Evolutionary conservation across 2,329 filamentous ascomycete species (phyloP), one percentile per base, ranked within the genome.

Genomic region (Camptophora hylomeconis): DNA sequence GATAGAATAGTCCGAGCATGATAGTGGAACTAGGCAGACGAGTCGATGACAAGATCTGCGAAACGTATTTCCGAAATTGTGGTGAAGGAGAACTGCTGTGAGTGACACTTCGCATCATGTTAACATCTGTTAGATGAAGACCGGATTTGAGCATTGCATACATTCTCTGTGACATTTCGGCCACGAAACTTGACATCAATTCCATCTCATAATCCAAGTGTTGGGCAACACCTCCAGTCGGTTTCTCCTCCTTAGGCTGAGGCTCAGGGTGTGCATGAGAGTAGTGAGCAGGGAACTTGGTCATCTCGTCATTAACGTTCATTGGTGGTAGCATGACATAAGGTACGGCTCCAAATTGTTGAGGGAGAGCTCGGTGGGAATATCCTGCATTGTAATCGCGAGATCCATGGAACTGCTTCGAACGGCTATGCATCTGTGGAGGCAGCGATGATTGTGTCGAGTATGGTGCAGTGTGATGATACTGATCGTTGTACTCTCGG

Each of bases 131-230:
- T n/a, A 69, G 54, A 57, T 56, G 61, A 57, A 68, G 45, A n/a
- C 60, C 59, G 59, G 63, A 63, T 49, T 54, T 53, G 52, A 64
- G 61, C 50, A 65, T 57, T 51, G 60, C 68, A 67, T 72, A 75
- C 69, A 80, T 70, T 64, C 70, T 68, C 55, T 78, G 67, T 37
- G 84, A 75, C 74, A 87, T 92, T 52, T 92, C 81, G 39, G 82
- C 78, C 51, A 93, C 84, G 57, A 92, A 94, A 53, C 92, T 83
- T 39, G 83, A 79, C 86, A 93, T 94, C 55, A 80, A 67, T 52
- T 92, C 83, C 73, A 93, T 87, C 58, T 93, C 84, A 55, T 94
- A 94, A 64, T 93, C 86, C 57, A 94, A 72, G 60, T 92, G 80
- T 48, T 83, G 83, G 46, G 86, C 89, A 20, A 94, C 86, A 46